Evolutionary conservation across 768 basidiomycete genomes (phyloP).

Genomic region (Naematelia aurantialba): DNA sequence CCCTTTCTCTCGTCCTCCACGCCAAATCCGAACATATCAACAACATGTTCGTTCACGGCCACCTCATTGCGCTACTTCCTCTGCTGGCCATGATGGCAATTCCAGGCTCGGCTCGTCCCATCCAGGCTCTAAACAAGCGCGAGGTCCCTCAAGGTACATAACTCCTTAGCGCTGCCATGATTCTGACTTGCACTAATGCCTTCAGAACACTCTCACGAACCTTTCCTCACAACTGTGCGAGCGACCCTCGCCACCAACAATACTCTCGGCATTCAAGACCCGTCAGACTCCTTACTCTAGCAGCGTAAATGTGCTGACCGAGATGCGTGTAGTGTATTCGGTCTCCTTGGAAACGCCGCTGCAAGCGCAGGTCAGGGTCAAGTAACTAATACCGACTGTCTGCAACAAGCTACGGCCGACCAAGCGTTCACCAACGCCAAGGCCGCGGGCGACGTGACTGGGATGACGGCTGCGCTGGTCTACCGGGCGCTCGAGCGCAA

Average conservation of each 20-base stretch:
- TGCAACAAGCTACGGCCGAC: conserved; percentile 65
- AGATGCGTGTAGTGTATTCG: conserved; percentile 49
- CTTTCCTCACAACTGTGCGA: conserved; percentile 58
- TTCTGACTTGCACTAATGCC: background rate
- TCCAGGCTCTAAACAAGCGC: conserved; percentile 51
- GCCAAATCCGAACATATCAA: background rate
- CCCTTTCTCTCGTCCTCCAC: background rate
- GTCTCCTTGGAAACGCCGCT: conserved; percentile 64
- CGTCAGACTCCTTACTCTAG: conserved; percentile 32
- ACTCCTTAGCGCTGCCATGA: background rate
- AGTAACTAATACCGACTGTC: conserved; percentile 61
- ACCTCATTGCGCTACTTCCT: conserved; percentile 23
- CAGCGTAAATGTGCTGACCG: background rate
- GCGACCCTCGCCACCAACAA: conserved; percentile 58
- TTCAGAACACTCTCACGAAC: conserved; percentile 65
- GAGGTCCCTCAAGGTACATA: conserved; percentile 65
- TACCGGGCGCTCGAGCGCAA: conserved; percentile 67
- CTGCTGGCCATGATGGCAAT: conserved; percentile 50
- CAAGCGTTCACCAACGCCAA: conserved; percentile 73
- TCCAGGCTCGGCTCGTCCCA: conserved; percentile 53
- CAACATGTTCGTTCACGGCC: background rate
- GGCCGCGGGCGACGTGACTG: conserved; percentile 59
- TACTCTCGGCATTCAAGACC: conserved; percentile 60
- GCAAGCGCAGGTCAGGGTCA: conserved; percentile 59
- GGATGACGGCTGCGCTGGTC: conserved; percentile 60